These are phyloP conservation scores for Trichoderma aggressivum DNA, from an alignment of 2,329 filamentous ascomycete genomes.

Conservation along the genomic window DNA sequence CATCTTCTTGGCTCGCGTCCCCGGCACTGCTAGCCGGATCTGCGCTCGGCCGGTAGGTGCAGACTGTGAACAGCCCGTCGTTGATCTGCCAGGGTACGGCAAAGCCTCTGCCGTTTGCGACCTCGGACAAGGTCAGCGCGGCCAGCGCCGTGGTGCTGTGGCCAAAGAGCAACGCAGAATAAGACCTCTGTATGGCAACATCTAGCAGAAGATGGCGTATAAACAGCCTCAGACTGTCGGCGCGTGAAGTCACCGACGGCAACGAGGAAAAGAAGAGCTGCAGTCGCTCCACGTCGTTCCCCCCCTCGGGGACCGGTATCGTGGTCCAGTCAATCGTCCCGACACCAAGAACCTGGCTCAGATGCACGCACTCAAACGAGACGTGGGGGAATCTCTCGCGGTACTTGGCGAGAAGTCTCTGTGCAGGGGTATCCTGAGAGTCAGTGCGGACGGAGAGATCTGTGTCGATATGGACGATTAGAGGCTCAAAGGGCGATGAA, in stretches of 20 bases:
- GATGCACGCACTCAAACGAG: slow-evolving; percentile 57
- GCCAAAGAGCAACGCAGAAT: slow-evolving; percentile 73
- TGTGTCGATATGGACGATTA: slow-evolving; percentile 55
- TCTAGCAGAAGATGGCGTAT: slow-evolving; percentile 68
- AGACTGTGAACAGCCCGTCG: slow-evolving; percentile 58
- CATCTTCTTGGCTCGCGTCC: slow-evolving; percentile 16
- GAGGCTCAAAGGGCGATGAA: slow-evolving; percentile 64
- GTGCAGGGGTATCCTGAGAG: slow-evolving; percentile 21
- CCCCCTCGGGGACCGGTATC: slow-evolving; percentile 32
- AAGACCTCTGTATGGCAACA: slow-evolving; percentile 56
- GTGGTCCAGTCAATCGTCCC: slow-evolving; percentile 52
- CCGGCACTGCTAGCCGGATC: slow-evolving; percentile 19
- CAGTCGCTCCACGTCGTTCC: slow-evolving; percentile 44
- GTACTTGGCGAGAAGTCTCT: slow-evolving; percentile 38
- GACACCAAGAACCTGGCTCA: slow-evolving; percentile 60
- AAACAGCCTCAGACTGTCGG: slow-evolving; percentile 70
- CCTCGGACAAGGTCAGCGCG: slow-evolving; percentile 78
- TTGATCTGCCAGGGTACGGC: slow-evolving; percentile 76
- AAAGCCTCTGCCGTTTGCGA: slow-evolving; percentile 86
- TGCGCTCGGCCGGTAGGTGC: slow-evolving; percentile 29
- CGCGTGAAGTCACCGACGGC: slow-evolving; percentile 69
- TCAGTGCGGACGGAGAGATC: slow-evolving; percentile 28
- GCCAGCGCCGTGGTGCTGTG: slow-evolving; percentile 86
- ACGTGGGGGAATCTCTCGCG: slow-evolving; percentile 63
- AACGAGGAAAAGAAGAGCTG: slow-evolving; percentile 56